Evolutionary conservation across 306 rosid species (phyloP), one percentile per base, ranked within the genome.

Genomic region (Fragaria iinumae): DNA sequence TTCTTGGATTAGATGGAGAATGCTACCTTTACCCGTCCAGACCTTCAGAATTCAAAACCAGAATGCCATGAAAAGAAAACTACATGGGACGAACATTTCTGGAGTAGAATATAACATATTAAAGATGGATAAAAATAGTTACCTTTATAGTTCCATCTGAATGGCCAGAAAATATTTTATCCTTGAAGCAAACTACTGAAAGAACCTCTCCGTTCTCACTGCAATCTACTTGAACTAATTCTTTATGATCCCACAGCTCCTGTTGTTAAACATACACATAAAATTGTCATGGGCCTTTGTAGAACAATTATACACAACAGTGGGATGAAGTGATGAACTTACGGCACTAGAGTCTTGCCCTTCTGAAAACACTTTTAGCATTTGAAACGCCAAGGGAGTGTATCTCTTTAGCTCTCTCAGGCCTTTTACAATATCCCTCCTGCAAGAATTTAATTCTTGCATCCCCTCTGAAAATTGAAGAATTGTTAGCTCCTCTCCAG

Each of bases 61-160:
- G 62, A 79, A 72, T 76, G 32, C 27, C 82, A 69, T 45, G 78
- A 69, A 80, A 85, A 57, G 11, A 41, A 56, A 73, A 20, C 13
- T 56, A 38, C 23, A 36, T 2, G 76, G 76, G 39, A 57, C 16
- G 8, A 41, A 29, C 68, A 41, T 57, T 55, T 55, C 44, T 16
- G 29, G 25, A 43, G 64, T 36, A 77, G 43, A 29, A 63, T 63
- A 48, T 70, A 65, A 36, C 29, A 13, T 47, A 13, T 14, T 45
- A 20, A 20, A 29, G 56, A 36, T 16, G 43, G 25, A 27, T 6
- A 44, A 44, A 68, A 29, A 39, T 34, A 65, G 57, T 76, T 84
- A 94, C 98, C 98, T 89, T 92, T 68, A 95, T 89, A 27, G 90
- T 95, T 74, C 98, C 98, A 86, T 95, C 96, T 81, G 98, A 80